These are phyloP conservation scores for Eremomyces bilateralis DNA, from an alignment of 495 filamentous ascomycete species.

Conservation along the genomic window DNA sequence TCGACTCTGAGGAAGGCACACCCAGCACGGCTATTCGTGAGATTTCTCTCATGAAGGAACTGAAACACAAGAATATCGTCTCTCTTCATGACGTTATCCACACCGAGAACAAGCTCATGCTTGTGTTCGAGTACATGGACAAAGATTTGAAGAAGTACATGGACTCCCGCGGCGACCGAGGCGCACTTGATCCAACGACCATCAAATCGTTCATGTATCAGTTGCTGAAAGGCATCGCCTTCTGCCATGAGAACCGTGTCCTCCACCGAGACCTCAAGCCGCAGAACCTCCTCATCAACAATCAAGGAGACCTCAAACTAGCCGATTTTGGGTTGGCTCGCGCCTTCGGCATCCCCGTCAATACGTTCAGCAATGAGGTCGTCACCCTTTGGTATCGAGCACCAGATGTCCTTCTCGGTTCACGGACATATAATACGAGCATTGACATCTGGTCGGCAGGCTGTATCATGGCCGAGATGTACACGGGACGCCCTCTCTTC, in stretches of 20 bases:
- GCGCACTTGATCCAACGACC: conserved; percentile 57
- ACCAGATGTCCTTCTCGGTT: conserved; percentile 78
- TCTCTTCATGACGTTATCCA: conserved; percentile 86
- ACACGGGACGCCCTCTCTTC: conserved; percentile 79
- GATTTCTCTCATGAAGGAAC: conserved; percentile 90
- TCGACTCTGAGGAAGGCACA: conserved; percentile 92
- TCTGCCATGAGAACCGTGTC: conserved; percentile 90
- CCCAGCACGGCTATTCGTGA: conserved; percentile 93
- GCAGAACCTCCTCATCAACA: conserved; percentile 88
- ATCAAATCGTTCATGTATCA: conserved; percentile 99
- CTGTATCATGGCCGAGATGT: conserved; percentile 98
- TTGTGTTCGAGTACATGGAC: conserved; percentile 75
- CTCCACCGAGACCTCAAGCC: conserved; percentile 92
- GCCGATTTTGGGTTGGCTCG: conserved; percentile 84
- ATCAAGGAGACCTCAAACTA: conserved; percentile 35
- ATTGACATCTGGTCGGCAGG: conserved; percentile 97
- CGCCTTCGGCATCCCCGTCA: conserved; percentile 91
- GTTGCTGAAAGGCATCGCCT: conserved; percentile 79
- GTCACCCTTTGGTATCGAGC: conserved; percentile 94
- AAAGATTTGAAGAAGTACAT: conserved; percentile 93
- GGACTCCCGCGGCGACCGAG: conserved; percentile 67
- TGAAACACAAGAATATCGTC: conserved; percentile 90
- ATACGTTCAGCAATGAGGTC: conserved; percentile 95
- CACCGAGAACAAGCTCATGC: conserved; percentile 89
- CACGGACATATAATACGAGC: conserved; percentile 83